phyloP scores from a whole-genome alignment of 2,329 filamentous ascomycete genomes.

The Botrytis paeoniae region DNA sequence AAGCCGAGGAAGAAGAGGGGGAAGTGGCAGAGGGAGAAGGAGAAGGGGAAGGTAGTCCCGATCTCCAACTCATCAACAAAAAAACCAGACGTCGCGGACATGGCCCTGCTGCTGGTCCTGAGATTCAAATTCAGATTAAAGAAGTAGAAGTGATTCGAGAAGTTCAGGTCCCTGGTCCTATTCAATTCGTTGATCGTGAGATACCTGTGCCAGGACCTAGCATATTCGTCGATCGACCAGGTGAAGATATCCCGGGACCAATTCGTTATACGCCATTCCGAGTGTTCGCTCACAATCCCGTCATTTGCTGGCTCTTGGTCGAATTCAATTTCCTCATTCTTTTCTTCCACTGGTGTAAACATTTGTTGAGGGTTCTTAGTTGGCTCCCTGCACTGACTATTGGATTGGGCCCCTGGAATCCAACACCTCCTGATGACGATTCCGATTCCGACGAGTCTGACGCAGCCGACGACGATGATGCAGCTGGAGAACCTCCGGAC shows the following conservation, averaged over 20 bases:
- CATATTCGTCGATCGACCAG: not conserved
- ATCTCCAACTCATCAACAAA: not conserved
- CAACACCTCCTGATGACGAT: not conserved
- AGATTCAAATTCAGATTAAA: not conserved
- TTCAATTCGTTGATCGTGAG: not conserved
- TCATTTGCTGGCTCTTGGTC: conserved; percentile 20
- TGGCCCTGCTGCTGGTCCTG: not conserved
- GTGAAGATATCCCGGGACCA: not conserved
- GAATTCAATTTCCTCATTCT: conserved; percentile 16
- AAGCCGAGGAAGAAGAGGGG: not conserved
- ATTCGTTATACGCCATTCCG: conserved; percentile 14
- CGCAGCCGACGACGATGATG: not conserved
- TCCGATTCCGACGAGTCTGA: not conserved
- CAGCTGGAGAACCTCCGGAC: not conserved
- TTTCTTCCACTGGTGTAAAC: not conserved
- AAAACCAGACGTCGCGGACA: not conserved
- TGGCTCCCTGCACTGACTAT: not conserved
- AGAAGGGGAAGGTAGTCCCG: not conserved
- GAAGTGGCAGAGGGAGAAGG: not conserved
- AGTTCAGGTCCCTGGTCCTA: conserved; percentile 2
- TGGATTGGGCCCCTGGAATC: not conserved
- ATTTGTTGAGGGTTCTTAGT: not conserved
- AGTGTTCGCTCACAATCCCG: conserved; percentile 15
- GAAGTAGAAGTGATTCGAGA: not conserved
- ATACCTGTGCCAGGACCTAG: not conserved